Evolutionary conservation across 306 rosid genomes (phyloP).

Genomic region (Cicer judaicum): DNA sequence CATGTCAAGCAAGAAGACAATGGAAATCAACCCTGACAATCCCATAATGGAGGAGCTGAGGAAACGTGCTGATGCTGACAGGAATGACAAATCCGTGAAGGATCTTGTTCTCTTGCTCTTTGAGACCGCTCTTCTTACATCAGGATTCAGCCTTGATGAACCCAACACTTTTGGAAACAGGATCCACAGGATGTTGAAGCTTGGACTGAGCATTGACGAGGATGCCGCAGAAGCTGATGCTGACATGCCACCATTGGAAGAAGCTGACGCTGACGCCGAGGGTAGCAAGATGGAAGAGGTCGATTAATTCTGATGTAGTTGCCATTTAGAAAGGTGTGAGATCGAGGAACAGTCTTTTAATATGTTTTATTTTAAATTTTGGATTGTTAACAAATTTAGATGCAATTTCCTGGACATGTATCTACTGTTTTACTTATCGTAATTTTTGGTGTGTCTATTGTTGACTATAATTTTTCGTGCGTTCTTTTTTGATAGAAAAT

Average conservation of each 20-base stretch:
- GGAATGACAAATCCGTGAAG: slow-evolving; percentile 92
- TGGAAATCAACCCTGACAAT: slow-evolving; percentile 96
- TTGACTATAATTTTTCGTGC: neutral
- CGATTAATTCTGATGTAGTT: slow-evolving; percentile 51
- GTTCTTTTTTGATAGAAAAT: neutral
- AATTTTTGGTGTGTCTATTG: neutral
- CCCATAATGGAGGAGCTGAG: slow-evolving; percentile 96
- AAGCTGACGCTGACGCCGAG: slow-evolving; percentile 79
- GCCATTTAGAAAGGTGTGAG: neutral
- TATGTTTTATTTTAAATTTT: slow-evolving; percentile 31
- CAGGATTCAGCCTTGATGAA: slow-evolving; percentile 95
- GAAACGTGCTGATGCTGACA: slow-evolving; percentile 83
- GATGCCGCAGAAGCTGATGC: slow-evolving; percentile 70
- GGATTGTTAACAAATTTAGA: neutral
- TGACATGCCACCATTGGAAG: slow-evolving; percentile 92
- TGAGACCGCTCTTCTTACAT: slow-evolving; percentile 87
- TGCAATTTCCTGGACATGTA: neutral
- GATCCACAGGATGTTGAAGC: slow-evolving; percentile 94
- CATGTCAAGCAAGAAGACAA: slow-evolving; percentile 96
- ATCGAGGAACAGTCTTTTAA: neutral
- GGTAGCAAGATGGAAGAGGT: slow-evolving; percentile 99
- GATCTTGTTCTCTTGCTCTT: slow-evolving; percentile 89
- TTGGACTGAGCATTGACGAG: slow-evolving; percentile 92
- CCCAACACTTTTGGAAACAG: slow-evolving; percentile 98
- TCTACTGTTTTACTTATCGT: neutral